A percentile compares a stretch with the other conserved stretches of the same genome.
Conservation (phyloP, 371 early-diverging fungal genomes). For the Thermomucor indicae-seudaticae region DNA sequence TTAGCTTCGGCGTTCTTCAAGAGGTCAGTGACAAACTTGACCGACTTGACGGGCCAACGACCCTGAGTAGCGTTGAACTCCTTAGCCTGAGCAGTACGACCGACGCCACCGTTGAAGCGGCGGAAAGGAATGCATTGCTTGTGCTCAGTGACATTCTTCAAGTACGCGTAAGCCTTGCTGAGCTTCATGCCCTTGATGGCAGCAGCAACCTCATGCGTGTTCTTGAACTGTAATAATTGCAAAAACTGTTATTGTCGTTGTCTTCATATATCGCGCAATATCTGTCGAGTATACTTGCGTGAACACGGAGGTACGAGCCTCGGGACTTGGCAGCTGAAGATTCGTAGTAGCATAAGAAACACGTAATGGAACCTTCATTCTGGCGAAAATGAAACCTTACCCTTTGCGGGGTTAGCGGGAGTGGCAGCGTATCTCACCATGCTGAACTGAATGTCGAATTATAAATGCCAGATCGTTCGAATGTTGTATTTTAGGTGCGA, state of each 20-base stretch:
- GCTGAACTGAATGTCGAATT: constrained; percentile 4
- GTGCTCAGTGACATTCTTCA: constrained; percentile 94
- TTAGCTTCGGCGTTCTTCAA: constrained; percentile 98
- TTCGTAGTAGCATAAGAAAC: not conserved
- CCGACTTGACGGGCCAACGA: constrained; percentile 99
- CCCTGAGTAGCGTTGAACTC: constrained; percentile 91
- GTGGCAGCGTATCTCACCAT: constrained; percentile 46
- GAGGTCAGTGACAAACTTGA: constrained; percentile 89
- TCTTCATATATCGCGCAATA: not conserved
- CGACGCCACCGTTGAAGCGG: constrained; percentile 96
- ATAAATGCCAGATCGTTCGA: not conserved
- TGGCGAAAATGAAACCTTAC: constrained; percentile 13
- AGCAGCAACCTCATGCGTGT: constrained; percentile 97
- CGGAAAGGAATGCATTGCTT: constrained; percentile 99
- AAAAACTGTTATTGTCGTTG: not conserved
- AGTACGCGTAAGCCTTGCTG: constrained; percentile 91
- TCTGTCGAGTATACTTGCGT: constrained; percentile 11
- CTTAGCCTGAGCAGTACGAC: constrained; percentile 98
- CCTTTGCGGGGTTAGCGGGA: constrained; percentile 33
- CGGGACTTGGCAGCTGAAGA: constrained; percentile 21
- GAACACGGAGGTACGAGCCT: constrained; percentile 29
- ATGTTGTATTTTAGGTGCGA: not conserved
- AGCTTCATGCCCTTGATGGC: constrained; percentile 95
- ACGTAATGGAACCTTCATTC: not conserved
- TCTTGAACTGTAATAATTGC: constrained; percentile 66